A percentile compares a stretch with the other conserved stretches of the same genome.
Evolutionary conservation across 352 stramenopile species (phyloP).

Genomic region (Phytophthora boehmeriae): DNA sequence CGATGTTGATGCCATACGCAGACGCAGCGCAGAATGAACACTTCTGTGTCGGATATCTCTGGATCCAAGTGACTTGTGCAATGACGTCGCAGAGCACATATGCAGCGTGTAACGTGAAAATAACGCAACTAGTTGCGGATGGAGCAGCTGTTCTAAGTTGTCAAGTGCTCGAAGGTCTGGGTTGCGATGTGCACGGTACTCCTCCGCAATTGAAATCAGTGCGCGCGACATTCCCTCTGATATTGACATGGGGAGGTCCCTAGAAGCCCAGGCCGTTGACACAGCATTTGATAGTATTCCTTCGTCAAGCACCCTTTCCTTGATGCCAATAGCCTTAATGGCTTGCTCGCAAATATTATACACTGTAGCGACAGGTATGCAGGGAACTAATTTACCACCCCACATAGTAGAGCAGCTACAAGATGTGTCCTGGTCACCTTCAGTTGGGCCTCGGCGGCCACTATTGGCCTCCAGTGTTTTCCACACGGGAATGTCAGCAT

Average conservation of each 20-base stretch:
- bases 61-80: conserved; percentile 17
- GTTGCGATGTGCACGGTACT: conserved; percentile 50
- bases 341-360: conserved; percentile 40
- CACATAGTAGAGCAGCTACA: conserved; percentile 50
- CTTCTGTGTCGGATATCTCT: conserved; percentile 51
- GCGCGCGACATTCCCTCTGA: conserved; percentile 26
- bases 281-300: conserved; percentile 42
- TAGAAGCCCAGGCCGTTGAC: conserved; percentile 34
- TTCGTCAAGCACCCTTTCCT: conserved; percentile 53
- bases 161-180: conserved; percentile 40
- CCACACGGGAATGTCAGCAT: conserved; percentile 70
- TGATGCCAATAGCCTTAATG: conserved; percentile 44
- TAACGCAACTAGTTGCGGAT: conserved; percentile 45
- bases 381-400: conserved; percentile 35
- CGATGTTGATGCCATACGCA: conserved; percentile 38
- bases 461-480: conserved; percentile 46
- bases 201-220: conserved; percentile 24
- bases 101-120: conserved; percentile 44
- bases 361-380: conserved; percentile 37
- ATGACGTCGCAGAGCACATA: conserved; percentile 39
- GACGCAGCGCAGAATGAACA: conserved; percentile 65
- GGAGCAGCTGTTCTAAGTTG: conserved; percentile 50
- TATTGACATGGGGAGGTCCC: conserved; percentile 21
- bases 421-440: conserved; percentile 14
- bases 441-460: conserved; percentile 3